These are phyloP conservation scores for Penicillium maclennaniae DNA, from an alignment of 495 filamentous ascomycete genomes.

Conservation along the genomic window DNA sequence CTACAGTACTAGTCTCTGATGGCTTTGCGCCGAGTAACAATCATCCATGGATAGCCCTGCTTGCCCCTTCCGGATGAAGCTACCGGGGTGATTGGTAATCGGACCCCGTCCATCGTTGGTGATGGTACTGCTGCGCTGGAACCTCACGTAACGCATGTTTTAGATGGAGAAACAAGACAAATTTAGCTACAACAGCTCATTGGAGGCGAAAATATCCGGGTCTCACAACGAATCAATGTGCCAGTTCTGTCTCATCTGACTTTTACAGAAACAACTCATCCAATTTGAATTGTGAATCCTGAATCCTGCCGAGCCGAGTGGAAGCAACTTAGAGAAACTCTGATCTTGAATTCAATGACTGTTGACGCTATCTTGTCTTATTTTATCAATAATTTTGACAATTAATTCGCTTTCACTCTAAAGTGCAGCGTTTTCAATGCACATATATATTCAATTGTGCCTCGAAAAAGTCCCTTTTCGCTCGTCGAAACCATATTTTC, in stretches of 20 bases:
- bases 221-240: conserved; percentile 79
- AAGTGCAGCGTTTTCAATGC: background rate
- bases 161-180: conserved; percentile 69
- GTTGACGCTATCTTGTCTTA: background rate
- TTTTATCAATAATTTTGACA: too few relatives aligned
- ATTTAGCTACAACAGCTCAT: conserved; percentile 84
- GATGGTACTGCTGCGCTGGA: conserved; percentile 73
- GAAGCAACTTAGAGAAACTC: background rate
- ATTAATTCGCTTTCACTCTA: too few relatives aligned
- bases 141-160: conserved; percentile 91
- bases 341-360: background rate
- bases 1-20: too few relatives aligned
- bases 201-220: conserved; percentile 93
- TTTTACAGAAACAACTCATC: background rate
- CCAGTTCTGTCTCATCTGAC: background rate
- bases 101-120: conserved; percentile 75
- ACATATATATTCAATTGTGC: background rate
- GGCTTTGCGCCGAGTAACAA: too few relatives aligned
- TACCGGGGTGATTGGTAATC: conserved; percentile 87
- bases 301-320: background rate
- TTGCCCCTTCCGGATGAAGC: conserved; percentile 71
- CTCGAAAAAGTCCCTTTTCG: background rate
- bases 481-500: background rate
- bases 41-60: too few relatives aligned
- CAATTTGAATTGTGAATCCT: background rate